phyloP scores from a whole-genome alignment of 805 yeast genomes.

The Yarrowia deformans region DNA sequence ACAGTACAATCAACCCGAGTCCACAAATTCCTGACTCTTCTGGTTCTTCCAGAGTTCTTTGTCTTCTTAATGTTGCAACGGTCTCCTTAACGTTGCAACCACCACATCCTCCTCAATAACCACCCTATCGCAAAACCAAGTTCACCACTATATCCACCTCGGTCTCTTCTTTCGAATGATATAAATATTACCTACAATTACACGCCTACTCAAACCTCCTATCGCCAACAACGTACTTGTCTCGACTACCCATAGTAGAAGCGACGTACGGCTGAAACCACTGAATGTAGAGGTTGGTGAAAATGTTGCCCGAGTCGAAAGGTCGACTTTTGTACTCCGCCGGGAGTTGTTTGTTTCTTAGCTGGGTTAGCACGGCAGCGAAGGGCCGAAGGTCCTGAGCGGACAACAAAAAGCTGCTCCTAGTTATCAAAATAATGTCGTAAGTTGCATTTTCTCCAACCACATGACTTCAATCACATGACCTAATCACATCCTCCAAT shows the following conservation, averaged over 20 bases:
- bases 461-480: too few relatives aligned
- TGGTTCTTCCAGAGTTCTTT: too few relatives aligned
- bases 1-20: too few relatives aligned
- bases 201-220: neutral
- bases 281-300: conserved; percentile 48
- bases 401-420: too few relatives aligned
- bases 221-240: conserved; percentile 8
- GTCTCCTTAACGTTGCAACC: too few relatives aligned
- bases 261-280: conserved; percentile 27
- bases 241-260: neutral
- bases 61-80: too few relatives aligned
- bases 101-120: too few relatives aligned
- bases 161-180: neutral
- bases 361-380: conserved; percentile 41
- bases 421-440: too few relatives aligned
- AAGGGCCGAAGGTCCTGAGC: neutral
- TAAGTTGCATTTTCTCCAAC: too few relatives aligned
- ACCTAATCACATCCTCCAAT: neutral
- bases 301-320: conserved; percentile 52
- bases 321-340: conserved; percentile 46
- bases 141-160: too few relatives aligned
- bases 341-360: conserved; percentile 23
- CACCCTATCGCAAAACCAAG: too few relatives aligned
- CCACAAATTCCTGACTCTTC: too few relatives aligned
- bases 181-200: neutral